phyloP scores from a whole-genome alignment of 805 yeast species.

The Schizosaccharomyces osmophilus region DNA sequence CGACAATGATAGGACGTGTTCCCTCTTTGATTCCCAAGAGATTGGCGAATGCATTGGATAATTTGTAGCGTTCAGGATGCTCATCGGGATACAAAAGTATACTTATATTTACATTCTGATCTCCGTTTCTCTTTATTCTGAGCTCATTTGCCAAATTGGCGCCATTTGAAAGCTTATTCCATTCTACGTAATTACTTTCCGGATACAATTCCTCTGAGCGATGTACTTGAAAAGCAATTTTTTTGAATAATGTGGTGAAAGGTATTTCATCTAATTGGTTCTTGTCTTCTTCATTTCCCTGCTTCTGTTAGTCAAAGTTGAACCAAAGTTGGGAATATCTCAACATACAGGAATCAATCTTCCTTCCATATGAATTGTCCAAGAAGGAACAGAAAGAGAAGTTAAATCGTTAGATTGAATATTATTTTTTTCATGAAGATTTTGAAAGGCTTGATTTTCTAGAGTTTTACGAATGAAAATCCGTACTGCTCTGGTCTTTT shows the following conservation, averaged over 20 bases:
- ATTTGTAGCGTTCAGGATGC: conserved; percentile 38
- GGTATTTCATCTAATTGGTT: conserved; percentile 24
- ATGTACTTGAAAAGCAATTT: conserved; percentile 55
- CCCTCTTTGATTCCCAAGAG: conserved; percentile 56
- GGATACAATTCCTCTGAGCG: conserved; percentile 12
- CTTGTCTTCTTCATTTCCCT: conserved; percentile 12
- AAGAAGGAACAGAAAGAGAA: conserved; percentile 18
- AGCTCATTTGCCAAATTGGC: conserved; percentile 37
- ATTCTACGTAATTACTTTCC: conserved; percentile 38
- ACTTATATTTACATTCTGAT: conserved; percentile 34
- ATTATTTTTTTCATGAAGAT: conserved; percentile 11
- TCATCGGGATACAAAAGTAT: conserved; percentile 66
- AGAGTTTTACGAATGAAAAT: conserved; percentile 61
- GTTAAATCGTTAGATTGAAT: conserved; percentile 13
- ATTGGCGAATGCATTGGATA: conserved; percentile 40
- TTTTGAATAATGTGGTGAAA: conserved; percentile 59
- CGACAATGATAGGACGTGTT: conserved; percentile 68
- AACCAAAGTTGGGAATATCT: conserved; percentile 6
- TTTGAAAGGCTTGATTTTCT: conserved; percentile 79
- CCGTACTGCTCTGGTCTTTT: conserved; percentile 34
- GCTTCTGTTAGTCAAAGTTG: conserved; percentile 12
- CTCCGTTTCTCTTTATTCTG: conserved; percentile 63
- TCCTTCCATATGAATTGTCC: conserved; percentile 84
- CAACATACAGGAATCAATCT: conserved; percentile 18
- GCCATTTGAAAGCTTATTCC: conserved; percentile 46